phyloP scores from a whole-genome alignment of 768 basidiomycete genomes.

The Tulasnella sp. region DNA sequence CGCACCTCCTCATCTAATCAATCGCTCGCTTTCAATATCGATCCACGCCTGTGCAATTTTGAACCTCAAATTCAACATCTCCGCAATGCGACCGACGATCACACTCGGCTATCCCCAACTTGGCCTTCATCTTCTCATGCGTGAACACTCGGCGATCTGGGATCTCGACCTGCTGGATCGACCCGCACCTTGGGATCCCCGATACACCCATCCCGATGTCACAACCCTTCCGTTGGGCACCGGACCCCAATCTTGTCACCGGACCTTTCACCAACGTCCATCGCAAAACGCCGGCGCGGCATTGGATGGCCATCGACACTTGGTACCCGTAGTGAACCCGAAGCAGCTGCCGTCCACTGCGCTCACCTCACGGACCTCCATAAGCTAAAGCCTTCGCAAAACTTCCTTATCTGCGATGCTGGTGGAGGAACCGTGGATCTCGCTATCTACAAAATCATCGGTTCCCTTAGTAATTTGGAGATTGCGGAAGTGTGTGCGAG shows the following conservation, averaged over 20 bases:
- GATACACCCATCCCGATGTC: background rate
- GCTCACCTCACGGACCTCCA: conserved; percentile 74
- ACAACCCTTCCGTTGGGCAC: background rate
- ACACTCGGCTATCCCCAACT: background rate
- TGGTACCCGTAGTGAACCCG: conserved; percentile 45
- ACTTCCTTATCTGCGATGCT: conserved; percentile 87
- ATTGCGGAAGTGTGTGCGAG: conserved; percentile 87
- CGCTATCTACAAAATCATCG: conserved; percentile 57
- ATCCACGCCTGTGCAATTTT: background rate
- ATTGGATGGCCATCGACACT: background rate
- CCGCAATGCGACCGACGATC: background rate
- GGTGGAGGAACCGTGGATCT: conserved; percentile 45
- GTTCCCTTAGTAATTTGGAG: conserved; percentile 70
- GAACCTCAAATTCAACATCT: background rate
- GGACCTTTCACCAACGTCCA: background rate
- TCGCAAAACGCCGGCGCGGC: background rate
- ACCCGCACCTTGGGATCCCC: background rate
- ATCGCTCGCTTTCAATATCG: background rate
- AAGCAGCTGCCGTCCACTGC: conserved; percentile 88
- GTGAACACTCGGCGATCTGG: background rate
- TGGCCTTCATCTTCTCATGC: background rate
- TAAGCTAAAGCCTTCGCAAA: conserved; percentile 69
- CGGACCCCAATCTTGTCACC: background rate
- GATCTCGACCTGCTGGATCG: background rate
- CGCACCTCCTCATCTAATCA: background rate